Base-by-base conservation (phyloP, 768 basidiomycete species). In the Termitomyces sp. region DNA sequence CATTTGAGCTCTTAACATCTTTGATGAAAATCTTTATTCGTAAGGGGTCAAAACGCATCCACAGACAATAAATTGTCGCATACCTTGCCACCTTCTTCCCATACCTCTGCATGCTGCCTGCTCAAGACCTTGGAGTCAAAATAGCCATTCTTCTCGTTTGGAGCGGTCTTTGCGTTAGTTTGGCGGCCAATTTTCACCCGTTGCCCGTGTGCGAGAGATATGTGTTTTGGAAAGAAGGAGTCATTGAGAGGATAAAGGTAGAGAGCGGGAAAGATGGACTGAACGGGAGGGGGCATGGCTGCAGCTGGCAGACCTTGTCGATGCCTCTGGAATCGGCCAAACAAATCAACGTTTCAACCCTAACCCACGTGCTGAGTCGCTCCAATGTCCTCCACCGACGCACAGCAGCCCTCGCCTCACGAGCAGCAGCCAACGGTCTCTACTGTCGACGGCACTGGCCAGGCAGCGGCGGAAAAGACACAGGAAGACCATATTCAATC, bases 1-100 rank as follows among this genome's bases (percentile, higher is more conserved):
- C 97, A 62, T 99, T 99, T 1, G 92, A 94, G 62, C 90, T 93
- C 77, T 96, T 96, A 68, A 98, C 94, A 71, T 98, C 97, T 73
- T 94, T 96, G 79, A 99, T 98, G 78, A 76, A 96, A 72, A 98
- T 94, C 94, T 98, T 47, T 33, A 4, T 62, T 36, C 6, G 16
- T 58, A 57, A 59, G 55, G 33, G 62, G 62, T 45, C 59, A 56
- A 46, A 36, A 7, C 26, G 7, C 18, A 28, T 26, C 13, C 18
- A 32, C 13, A 3, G 7, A 20, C 8, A 26, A 16, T 4, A 30
- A 30, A 38, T 5, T 0, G 20, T 18, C 24, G 68, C 77, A 51
- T 50, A 93, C 94, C 84, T 96, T 96, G 47, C 83, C 85, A 8
- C 54, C 48, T 16, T 96, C 92, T 75, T 92, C 94, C 96, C 89